Percentiles rank a stretch among this genome's conserved stretches.
These are phyloP conservation scores for Cinnamomum micranthum DNA, from an alignment of 164 flowering plant species.

Conservation along the genomic window DNA sequence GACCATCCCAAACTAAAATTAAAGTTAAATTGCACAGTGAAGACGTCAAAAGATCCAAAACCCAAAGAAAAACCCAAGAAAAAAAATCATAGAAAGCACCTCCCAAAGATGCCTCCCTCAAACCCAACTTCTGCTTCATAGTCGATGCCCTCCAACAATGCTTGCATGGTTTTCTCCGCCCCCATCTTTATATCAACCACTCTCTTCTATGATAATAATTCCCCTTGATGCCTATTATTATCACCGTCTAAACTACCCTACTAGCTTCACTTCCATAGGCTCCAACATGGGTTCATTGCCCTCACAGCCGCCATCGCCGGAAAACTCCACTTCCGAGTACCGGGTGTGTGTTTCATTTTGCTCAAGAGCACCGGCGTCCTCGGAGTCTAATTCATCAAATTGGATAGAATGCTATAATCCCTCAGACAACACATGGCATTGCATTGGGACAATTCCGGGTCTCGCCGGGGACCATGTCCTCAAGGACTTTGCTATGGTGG, in stretches of 20 bases:
- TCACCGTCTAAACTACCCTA: background rate
- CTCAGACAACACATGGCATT: constrained; percentile 35
- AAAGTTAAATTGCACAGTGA: background rate
- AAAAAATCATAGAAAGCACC: background rate
- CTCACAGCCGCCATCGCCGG: constrained; percentile 16
- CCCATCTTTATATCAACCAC: background rate
- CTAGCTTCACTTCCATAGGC: background rate
- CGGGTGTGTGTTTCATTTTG: constrained; percentile 33
- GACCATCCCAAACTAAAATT: background rate
- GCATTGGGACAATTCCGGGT: constrained; percentile 32
- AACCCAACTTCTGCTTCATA: background rate
- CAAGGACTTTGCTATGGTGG: constrained; percentile 51
- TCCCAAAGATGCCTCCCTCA: background rate
- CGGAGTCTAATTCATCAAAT: constrained; percentile 16
- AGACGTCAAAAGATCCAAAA: background rate
- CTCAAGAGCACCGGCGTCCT: constrained; percentile 5
- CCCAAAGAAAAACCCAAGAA: background rate
- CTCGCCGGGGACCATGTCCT: constrained; percentile 32
- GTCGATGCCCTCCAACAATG: background rate
- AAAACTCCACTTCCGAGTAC: constrained; percentile 6
- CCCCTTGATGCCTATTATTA: background rate
- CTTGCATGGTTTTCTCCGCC: background rate
- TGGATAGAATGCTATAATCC: constrained; percentile 48
- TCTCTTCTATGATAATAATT: background rate
- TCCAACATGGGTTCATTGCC: constrained; percentile 35